phyloP scores from a whole-genome alignment of 1,284 basidiomycete species.

The Pseudozyma sp. region DNA sequence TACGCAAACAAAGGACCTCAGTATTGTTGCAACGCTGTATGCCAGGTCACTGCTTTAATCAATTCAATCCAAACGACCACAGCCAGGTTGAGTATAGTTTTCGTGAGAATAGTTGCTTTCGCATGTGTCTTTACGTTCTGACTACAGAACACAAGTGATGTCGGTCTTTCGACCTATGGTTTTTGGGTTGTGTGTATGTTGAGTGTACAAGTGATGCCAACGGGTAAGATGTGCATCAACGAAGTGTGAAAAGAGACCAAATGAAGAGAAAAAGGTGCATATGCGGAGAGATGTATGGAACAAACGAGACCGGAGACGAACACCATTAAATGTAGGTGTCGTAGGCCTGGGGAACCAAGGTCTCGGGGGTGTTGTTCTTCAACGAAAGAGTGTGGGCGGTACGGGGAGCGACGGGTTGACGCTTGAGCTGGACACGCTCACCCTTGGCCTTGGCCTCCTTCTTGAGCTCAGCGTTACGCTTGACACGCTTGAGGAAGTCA shows the following conservation, averaged over 20 bases:
- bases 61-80: background rate
- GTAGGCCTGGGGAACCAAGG: constrained; percentile 87
- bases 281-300: constrained; percentile 6
- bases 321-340: constrained; percentile 69
- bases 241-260: constrained; percentile 9
- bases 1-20: no score
- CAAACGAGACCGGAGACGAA: constrained; percentile 2
- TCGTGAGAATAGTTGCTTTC: constrained; percentile 36
- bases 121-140: constrained; percentile 28
- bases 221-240: constrained; percentile 15
- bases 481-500: constrained; percentile 97
- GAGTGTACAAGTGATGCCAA: constrained; percentile 29
- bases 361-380: constrained; percentile 86
- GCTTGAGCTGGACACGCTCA: constrained; percentile 86
- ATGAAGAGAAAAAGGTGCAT: constrained; percentile 17
- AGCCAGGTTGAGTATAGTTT: background rate
- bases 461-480: constrained; percentile 88
- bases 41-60: background rate
- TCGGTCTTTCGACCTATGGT: constrained; percentile 32
- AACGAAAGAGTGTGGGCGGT: constrained; percentile 81
- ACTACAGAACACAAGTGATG: constrained; percentile 7
- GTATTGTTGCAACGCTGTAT: no score
- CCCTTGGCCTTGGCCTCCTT: constrained; percentile 77
- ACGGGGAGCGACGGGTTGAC: constrained; percentile 85
- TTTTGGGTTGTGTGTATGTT: constrained; percentile 26